Conservation (phyloP, 1,284 basidiomycete genomes). For the Pseudozyma sp. region DNA sequence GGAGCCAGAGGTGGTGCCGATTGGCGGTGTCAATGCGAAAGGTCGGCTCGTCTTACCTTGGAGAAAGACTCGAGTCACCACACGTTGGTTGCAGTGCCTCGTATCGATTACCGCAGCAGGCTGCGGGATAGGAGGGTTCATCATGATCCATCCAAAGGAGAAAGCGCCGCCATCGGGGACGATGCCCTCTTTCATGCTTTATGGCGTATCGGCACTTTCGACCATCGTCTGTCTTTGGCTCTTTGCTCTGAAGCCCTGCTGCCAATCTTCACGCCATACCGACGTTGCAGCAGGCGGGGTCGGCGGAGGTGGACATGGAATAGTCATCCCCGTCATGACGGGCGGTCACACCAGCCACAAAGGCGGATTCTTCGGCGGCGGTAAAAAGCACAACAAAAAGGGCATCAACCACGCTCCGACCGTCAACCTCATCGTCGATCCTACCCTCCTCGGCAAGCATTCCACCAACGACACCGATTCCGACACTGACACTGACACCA, state of each 20-base stretch:
- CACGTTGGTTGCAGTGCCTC: constrained; percentile 44
- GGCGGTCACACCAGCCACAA: constrained; percentile 20
- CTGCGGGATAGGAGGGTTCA: constrained; percentile 47
- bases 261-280: constrained; percentile 17
- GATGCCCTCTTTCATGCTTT: constrained; percentile 47
- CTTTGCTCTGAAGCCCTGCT: constrained; percentile 48
- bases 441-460: constrained; percentile 39
- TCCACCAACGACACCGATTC: constrained; percentile 30
- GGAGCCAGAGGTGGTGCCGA: constrained; percentile 27
- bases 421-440: constrained; percentile 63
- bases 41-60: constrained; percentile 46
- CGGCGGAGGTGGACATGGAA: constrained; percentile 33
- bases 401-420: constrained; percentile 27
- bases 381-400: constrained; percentile 32
- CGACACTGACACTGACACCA: constrained; percentile 25
- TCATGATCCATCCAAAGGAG: constrained; percentile 44
- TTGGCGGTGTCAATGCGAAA: constrained; percentile 41
- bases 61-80: constrained; percentile 29
- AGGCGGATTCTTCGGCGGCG: constrained; percentile 21
- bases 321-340: constrained; percentile 54
- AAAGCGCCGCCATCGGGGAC: constrained; percentile 38
- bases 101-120: constrained; percentile 41
- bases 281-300: constrained; percentile 2
- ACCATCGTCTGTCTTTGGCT: constrained; percentile 48
- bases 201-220: constrained; percentile 45